A percentile compares a stretch with the other conserved stretches of the same genome.
These are phyloP conservation scores for Flaveria ramosissima DNA, from an alignment of 129 eudicot genomes.

Conservation along the genomic window DNA sequence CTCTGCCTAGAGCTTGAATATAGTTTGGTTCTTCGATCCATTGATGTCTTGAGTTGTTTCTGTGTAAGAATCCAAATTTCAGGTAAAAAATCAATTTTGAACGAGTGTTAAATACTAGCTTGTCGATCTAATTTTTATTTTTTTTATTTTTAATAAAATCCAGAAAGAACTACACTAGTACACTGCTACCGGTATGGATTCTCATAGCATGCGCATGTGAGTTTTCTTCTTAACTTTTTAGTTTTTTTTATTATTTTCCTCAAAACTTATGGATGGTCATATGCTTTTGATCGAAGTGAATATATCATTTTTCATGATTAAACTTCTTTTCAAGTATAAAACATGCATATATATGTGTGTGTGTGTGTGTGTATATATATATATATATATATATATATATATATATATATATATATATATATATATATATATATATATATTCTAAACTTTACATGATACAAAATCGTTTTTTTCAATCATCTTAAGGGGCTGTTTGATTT, in stretches of 20 bases:
- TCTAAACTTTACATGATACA: neutral
- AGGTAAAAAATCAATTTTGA: neutral
- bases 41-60: neutral
- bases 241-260: neutral
- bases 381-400: too few species aligned
- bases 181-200: constrained; percentile 6
- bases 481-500: too few species aligned
- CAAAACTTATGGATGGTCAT: neutral
- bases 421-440: too few species aligned
- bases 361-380: too few species aligned
- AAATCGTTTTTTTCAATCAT: neutral
- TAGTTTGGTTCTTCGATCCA: neutral
- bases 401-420: too few species aligned
- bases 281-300: neutral
- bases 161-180: neutral
- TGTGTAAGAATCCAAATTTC: neutral
- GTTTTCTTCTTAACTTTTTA: neutral
- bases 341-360: neutral
- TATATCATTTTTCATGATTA: neutral
- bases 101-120: too few species aligned
- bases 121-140: too few species aligned
- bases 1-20: neutral
- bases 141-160: neutral
- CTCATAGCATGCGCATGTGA: neutral
- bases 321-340: neutral